A percentile compares a stretch with the other conserved stretches of the same genome.
Evolutionary conservation across 2,329 filamentous ascomycete genomes (phyloP).

Genomic region (Pseudocercospora crystallina): DNA sequence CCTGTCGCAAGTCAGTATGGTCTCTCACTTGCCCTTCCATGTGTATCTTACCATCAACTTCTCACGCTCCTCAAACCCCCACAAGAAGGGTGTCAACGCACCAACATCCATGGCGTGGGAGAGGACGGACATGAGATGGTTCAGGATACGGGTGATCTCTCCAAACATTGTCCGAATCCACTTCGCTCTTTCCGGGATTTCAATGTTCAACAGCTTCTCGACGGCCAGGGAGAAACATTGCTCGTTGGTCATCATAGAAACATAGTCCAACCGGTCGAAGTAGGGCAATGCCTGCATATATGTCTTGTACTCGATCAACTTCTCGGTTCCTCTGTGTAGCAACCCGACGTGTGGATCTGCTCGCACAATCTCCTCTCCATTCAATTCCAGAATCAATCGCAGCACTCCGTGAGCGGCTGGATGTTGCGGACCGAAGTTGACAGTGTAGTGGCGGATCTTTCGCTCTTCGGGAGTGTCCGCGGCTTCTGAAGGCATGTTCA

Average conservation of each 20-base stretch:
- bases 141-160: conserved; percentile 89
- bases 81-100: conserved; percentile 95
- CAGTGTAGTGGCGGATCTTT: conserved; percentile 97
- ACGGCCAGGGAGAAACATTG: conserved; percentile 94
- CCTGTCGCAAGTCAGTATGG: conserved; percentile 53
- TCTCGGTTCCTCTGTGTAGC: conserved; percentile 95
- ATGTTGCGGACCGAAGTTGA: conserved; percentile 99
- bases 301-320: conserved; percentile 99
- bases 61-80: conserved; percentile 99
- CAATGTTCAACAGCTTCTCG: conserved; percentile 96
- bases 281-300: conserved; percentile 97
- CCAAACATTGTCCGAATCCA: conserved; percentile 95
- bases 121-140: conserved; percentile 96
- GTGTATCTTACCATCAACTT: conserved; percentile 84
- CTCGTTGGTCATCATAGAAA: conserved; percentile 99
- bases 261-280: conserved; percentile 98
- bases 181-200: conserved; percentile 93
- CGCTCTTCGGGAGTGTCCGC: conserved; percentile 58
- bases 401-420: conserved; percentile 97
- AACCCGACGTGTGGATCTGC: conserved; percentile 95
- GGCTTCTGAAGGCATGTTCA: conserved; percentile 45
- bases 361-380: conserved; percentile 94
- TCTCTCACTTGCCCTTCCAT: not conserved
- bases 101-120: conserved; percentile 99
- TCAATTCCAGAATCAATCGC: conserved; percentile 94